Evolutionary conservation across 306 rosid genomes (phyloP), one percentile per base, ranked within the genome.

Genomic region (Glycine latifolia): DNA sequence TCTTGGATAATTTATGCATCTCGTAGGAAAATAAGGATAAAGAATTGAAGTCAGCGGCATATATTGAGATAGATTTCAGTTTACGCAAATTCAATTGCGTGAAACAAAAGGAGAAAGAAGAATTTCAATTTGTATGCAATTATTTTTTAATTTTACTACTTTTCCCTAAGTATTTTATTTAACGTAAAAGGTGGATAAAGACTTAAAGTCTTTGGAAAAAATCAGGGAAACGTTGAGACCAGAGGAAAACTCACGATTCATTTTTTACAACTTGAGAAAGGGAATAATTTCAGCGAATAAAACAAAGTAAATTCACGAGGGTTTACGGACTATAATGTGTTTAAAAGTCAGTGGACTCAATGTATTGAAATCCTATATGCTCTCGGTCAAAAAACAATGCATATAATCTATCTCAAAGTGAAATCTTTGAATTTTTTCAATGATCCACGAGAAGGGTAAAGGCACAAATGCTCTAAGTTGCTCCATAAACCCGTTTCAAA

Each of bases 401-500:
- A 62, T n/a, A 5, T 7, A 60, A 10, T 60, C 9, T 59, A 73
- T 50, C 67, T 39, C 1, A 49, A 50, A 10, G 3, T 5, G 8
- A 33, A n/a, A 33, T n/a, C 65, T 66, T 26, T 35, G 73, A 65
- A 77, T 10, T 37, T 33, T 26, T 65, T 77, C 73, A 35, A 8
- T 50, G 10, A 49, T 49, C 14, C 79, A 10, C 17, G 10, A n/a
- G 12, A 49, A 20, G 69, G 46, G 59, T 46, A 46, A 58, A 20
- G 33, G 14, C 10, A 8, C 17, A 17, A 20, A 75, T 44, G 53
- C 54, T 75, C 55, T 7, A 26, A 26, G 31, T 26, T 26, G 31
- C 31, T 26, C 31, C 20, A 41, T 10, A 43, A 12, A 6, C 68
- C 14, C 43, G 58, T 17, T 11, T 4, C 9, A 44, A 6, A 12